Evolutionary conservation across 805 yeast species (phyloP).

Genomic region (Saccharomycopsis malanga): DNA sequence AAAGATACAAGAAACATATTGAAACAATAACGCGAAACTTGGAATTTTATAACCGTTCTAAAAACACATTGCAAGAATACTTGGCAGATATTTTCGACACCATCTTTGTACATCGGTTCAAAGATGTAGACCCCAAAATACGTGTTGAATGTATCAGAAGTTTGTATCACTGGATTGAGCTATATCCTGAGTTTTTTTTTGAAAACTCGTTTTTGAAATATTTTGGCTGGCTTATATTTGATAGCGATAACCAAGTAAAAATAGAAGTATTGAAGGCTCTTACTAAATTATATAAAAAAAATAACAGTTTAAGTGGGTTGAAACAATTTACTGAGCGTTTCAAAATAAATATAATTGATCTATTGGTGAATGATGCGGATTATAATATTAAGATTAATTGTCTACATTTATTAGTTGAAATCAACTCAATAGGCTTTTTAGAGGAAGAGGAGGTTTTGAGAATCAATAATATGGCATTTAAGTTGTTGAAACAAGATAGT

Average conservation of each 20-base stretch:
- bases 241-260: conserved; percentile 53
- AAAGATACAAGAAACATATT: conserved; percentile 35
- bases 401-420: conserved; percentile 45
- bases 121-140: conserved; percentile 69
- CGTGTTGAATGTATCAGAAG: conserved; percentile 60
- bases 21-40: conserved; percentile 40
- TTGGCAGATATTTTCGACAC: conserved; percentile 60
- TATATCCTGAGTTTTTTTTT: conserved; percentile 62
- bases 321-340: conserved; percentile 75
- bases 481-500: conserved; percentile 26
- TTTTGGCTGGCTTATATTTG: conserved; percentile 83
- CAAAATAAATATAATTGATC: conserved; percentile 56
- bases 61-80: conserved; percentile 45
- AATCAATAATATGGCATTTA: conserved; percentile 39
- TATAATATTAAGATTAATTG: conserved; percentile 45
- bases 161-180: conserved; percentile 66
- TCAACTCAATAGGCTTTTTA: conserved; percentile 54
- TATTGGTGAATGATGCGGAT: conserved; percentile 52
- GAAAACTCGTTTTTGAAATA: conserved; percentile 66
- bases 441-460: conserved; percentile 48
- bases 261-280: conserved; percentile 55
- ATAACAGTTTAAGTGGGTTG: conserved; percentile 43
- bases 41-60: conserved; percentile 39
- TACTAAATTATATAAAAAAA: conserved; percentile 38
- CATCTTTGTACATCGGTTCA: conserved; percentile 67